These are phyloP conservation scores for Penicillium expansum DNA, from an alignment of 2,329 filamentous ascomycete species.

Conservation along the genomic window DNA sequence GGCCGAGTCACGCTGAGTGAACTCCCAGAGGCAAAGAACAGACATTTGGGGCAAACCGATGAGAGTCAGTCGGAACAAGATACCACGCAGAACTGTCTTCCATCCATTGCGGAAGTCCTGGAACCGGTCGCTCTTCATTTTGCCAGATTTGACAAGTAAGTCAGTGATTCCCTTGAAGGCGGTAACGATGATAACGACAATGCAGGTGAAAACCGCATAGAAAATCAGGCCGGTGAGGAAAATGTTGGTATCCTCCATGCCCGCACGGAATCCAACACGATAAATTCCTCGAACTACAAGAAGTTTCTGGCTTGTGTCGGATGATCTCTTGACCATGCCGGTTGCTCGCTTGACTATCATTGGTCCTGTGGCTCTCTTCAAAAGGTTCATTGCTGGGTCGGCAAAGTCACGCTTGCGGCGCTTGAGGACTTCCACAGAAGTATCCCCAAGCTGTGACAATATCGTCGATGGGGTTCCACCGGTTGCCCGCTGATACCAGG, in stretches of 20 bases:
- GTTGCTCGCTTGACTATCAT: neutral
- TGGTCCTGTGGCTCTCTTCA: conserved; percentile 25
- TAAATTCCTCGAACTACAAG: conserved; percentile 75
- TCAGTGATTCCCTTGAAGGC: conserved; percentile 82
- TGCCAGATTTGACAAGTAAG: conserved; percentile 67
- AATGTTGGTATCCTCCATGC: conserved; percentile 85
- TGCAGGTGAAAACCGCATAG: conserved; percentile 77
- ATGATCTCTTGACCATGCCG: conserved; percentile 54
- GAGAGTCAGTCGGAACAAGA: conserved; percentile 83
- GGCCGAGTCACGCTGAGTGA: conserved; percentile 78
- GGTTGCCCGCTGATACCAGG: conserved; percentile 93
- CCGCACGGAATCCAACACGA: conserved; percentile 79
- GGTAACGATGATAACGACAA: conserved; percentile 69
- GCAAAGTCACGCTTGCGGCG: conserved; percentile 47
- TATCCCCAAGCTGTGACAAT: conserved; percentile 68
- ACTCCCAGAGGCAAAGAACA: conserved; percentile 89
- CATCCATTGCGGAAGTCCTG: conserved; percentile 92
- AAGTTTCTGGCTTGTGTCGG: conserved; percentile 40
- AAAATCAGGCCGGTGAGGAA: conserved; percentile 90
- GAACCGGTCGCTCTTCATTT: conserved; percentile 83
- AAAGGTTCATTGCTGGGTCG: conserved; percentile 32
- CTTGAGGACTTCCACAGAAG: conserved; percentile 81
- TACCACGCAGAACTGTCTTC: conserved; percentile 88
- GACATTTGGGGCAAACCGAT: conserved; percentile 91
- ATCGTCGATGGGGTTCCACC: conserved; percentile 79